A percentile compares a stretch with the other conserved stretches of the same genome.
These are phyloP conservation scores for Escovopsis sp. DNA, from an alignment of 2,329 filamentous ascomycete genomes.

Conservation along the genomic window DNA sequence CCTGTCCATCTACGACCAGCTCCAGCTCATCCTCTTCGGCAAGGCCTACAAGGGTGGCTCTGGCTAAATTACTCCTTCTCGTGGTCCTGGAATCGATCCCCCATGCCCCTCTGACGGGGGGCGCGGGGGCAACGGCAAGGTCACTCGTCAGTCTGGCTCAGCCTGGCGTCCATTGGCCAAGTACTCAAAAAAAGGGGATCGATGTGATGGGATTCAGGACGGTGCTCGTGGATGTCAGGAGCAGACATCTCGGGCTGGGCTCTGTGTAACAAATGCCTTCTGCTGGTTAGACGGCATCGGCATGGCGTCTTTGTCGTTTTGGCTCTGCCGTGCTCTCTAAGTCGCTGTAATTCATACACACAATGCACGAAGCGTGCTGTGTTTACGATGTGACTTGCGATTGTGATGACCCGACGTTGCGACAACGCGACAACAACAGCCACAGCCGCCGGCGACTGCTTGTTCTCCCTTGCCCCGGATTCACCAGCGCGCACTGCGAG, in stretches of 20 bases:
- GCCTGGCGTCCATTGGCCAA: conserved; percentile 23
- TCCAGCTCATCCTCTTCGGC: conserved; percentile 97
- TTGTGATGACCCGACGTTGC: too few species aligned
- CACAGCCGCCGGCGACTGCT: too few species aligned
- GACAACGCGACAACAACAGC: too few species aligned
- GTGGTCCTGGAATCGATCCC: conserved; percentile 27
- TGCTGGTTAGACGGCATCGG: conserved; percentile 34
- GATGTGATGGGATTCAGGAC: conserved; percentile 32
- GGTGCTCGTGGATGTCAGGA: conserved; percentile 29
- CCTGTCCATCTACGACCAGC: conserved; percentile 99
- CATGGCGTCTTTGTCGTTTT: conserved; percentile 29
- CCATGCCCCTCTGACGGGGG: conserved; percentile 14
- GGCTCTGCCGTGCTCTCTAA: conserved; percentile 32
- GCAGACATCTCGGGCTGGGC: conserved; percentile 19
- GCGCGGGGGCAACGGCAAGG: conserved; percentile 12
- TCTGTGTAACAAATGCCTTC: conserved; percentile 26
- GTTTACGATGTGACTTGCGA: too few species aligned
- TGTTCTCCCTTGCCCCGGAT: too few species aligned
- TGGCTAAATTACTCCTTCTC: conserved; percentile 26
- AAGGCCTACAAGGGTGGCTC: conserved; percentile 83
- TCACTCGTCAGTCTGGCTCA: conserved; percentile 20
- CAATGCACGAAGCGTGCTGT: conserved; percentile 14
- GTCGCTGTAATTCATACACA: conserved; percentile 50
- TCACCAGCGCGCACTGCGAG: too few species aligned
- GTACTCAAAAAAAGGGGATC: conserved; percentile 24